A percentile compares a stretch with the other conserved stretches of the same genome.
Conservation (phyloP, 352 stramenopile species). For the Pythium scleroteichum region DNA sequence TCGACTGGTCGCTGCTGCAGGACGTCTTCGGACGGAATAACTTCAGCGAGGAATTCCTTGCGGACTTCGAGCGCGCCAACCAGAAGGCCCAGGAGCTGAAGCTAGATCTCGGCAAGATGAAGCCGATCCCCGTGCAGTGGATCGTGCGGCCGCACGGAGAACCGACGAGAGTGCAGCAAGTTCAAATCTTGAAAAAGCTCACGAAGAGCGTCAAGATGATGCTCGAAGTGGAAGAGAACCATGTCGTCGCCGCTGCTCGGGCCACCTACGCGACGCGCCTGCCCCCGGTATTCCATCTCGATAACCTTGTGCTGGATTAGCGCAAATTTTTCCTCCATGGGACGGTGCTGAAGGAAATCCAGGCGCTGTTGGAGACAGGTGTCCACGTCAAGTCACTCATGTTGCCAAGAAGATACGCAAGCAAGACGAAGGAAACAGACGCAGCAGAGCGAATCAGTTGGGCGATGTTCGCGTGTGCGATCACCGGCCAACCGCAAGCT, state of each 20-base stretch:
- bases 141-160: background rate
- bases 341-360: background rate
- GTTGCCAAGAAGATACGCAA: background rate
- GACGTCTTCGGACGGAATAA: background rate
- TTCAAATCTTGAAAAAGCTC: background rate
- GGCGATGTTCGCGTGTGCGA: background rate
- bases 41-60: background rate
- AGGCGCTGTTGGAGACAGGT: conserved; percentile 5
- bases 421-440: background rate
- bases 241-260: background rate
- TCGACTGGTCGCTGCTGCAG: background rate
- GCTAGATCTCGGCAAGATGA: background rate
- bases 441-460: background rate
- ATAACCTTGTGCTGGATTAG: background rate
- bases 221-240: background rate
- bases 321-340: conserved; percentile 1
- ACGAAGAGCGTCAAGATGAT: background rate
- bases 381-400: background rate
- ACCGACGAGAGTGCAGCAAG: background rate
- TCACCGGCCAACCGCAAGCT: background rate
- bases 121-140: background rate
- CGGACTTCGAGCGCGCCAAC: background rate
- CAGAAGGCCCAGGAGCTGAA: background rate
- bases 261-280: background rate
- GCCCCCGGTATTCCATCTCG: background rate